These are phyloP conservation scores for Cajanus cajan DNA, from an alignment of 306 rosid species.

Conservation along the genomic window DNA sequence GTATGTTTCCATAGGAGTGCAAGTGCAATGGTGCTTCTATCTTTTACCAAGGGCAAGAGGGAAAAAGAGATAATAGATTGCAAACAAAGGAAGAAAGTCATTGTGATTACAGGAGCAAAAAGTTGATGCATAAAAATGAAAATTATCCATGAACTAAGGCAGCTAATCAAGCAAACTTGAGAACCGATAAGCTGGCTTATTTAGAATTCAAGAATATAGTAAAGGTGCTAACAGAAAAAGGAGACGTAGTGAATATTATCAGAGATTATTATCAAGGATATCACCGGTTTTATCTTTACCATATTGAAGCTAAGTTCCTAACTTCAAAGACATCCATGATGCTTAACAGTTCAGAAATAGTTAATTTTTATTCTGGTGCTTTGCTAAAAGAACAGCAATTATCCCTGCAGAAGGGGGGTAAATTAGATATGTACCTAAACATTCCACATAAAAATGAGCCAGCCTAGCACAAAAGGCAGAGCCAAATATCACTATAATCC, in stretches of 20 bases:
- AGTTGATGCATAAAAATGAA: background rate
- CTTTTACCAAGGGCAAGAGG: background rate
- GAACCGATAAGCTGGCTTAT: background rate
- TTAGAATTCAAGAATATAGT: conserved; percentile 3
- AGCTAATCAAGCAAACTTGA: background rate
- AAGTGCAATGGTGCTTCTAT: background rate
- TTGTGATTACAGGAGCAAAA: background rate
- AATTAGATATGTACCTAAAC: background rate
- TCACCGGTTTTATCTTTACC: background rate
- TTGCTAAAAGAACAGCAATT: conserved; percentile 1
- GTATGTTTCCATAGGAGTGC: background rate
- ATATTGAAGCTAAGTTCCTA: background rate
- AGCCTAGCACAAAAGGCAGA: background rate
- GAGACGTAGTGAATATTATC: too few species aligned
- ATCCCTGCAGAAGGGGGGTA: background rate
- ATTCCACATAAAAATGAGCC: background rate
- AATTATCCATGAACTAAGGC: background rate
- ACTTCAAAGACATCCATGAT: conserved; percentile 11
- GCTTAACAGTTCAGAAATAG: background rate
- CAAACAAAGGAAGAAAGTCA: background rate
- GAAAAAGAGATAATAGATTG: background rate
- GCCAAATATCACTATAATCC: background rate
- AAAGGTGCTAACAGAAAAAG: background rate
- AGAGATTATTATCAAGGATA: background rate
- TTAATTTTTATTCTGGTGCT: background rate